These are phyloP conservation scores for Ophiostoma piceae DNA, from an alignment of 2,329 filamentous ascomycete genomes.

Conservation along the genomic window DNA sequence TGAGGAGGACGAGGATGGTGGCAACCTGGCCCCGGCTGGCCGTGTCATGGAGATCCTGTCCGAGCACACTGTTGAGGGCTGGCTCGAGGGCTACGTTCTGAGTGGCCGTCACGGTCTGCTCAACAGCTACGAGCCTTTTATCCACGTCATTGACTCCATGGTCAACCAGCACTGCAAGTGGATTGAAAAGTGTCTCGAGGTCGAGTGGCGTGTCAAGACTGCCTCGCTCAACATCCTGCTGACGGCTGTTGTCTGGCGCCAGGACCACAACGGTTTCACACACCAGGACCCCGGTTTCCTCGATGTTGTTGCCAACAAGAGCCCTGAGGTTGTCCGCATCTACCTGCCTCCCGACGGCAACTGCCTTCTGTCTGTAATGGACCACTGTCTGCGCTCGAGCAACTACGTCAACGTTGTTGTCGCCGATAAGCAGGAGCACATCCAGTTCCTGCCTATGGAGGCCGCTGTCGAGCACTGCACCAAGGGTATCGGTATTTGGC, in stretches of 20 bases:
- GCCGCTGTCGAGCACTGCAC: slow-evolving; percentile 69
- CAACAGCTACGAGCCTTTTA: slow-evolving; percentile 78
- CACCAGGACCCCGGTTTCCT: slow-evolving; percentile 72
- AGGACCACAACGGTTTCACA: slow-evolving; percentile 80
- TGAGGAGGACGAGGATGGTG: slow-evolving; percentile 68
- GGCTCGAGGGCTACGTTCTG: slow-evolving; percentile 73
- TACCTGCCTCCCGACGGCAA: slow-evolving; percentile 78
- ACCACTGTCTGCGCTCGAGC: slow-evolving; percentile 66
- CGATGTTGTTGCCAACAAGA: slow-evolving; percentile 74
- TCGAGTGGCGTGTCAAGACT: slow-evolving; percentile 69
- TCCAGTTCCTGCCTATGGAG: slow-evolving; percentile 71
- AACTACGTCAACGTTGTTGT: slow-evolving; percentile 82
- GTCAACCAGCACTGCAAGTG: slow-evolving; percentile 81
- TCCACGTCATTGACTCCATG: slow-evolving; percentile 80
- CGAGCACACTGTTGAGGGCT: slow-evolving; percentile 74
- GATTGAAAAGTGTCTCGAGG: slow-evolving; percentile 75
- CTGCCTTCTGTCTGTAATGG: slow-evolving; percentile 67
- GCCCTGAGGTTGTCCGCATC: slow-evolving; percentile 71
- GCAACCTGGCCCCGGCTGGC: slow-evolving; percentile 63
- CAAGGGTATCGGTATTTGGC: slow-evolving; percentile 74
- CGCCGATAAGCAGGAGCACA: slow-evolving; percentile 72
- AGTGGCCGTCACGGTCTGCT: slow-evolving; percentile 70
- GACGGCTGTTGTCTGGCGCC: slow-evolving; percentile 73
- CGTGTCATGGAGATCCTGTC: slow-evolving; percentile 82
- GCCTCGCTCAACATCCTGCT: slow-evolving; percentile 74